Evolutionary conservation across 257 asterid species (phyloP).

Genomic region (Ilex asprella): DNA sequence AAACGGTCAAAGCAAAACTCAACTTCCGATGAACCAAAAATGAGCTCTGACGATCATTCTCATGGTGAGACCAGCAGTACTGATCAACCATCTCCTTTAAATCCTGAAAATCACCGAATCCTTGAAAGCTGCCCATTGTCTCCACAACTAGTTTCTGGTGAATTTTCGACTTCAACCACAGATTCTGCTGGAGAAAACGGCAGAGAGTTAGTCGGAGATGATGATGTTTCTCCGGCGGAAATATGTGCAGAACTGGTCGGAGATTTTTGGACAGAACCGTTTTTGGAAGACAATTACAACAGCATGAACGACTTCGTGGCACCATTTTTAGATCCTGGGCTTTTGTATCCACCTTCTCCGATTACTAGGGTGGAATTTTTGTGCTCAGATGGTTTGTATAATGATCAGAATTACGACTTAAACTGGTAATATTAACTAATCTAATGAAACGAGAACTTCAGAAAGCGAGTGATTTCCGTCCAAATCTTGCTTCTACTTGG

Average conservation of each 20-base stretch:
- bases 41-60: background rate
- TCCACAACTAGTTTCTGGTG: background rate
- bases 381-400: slow-evolving; percentile 6
- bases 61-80: background rate
- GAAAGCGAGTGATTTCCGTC: too few relatives aligned
- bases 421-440: background rate
- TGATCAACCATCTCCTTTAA: background rate
- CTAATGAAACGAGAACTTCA: too few relatives aligned
- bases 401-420: background rate
- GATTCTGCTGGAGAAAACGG: background rate
- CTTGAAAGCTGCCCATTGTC: slow-evolving; percentile 17
- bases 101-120: slow-evolving; percentile 3
- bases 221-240: too few relatives aligned
- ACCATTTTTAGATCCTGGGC: slow-evolving; percentile 7
- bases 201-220: too few relatives aligned
- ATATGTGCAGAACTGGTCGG: background rate
- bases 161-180: slow-evolving; percentile 1
- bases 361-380: slow-evolving; percentile 13
- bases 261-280: background rate
- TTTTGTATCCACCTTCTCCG: slow-evolving; percentile 25
- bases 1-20: background rate
- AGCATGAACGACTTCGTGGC: background rate
- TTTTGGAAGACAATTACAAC: background rate
- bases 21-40: background rate
- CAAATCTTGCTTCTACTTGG: too few relatives aligned